phyloP scores from a whole-genome alignment of 176 grass and related monocot species.

The Calamus simplicifolius region DNA sequence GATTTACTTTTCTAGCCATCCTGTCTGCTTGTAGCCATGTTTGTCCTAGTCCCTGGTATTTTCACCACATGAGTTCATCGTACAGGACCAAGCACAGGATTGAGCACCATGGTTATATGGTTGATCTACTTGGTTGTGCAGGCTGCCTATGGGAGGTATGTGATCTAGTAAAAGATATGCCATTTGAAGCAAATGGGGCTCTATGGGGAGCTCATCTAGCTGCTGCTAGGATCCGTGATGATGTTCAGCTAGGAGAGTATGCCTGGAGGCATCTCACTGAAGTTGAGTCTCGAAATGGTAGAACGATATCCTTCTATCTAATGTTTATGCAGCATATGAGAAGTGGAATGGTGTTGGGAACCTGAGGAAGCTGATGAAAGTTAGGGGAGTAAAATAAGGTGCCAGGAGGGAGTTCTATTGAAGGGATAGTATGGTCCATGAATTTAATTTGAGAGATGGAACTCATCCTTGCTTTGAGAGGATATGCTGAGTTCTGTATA shows the following conservation, averaged over 20 bases:
- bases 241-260: slow-evolving; percentile 57
- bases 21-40: slow-evolving; percentile 60
- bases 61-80: slow-evolving; percentile 39
- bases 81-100: slow-evolving; percentile 48
- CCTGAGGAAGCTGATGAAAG: slow-evolving; percentile 58
- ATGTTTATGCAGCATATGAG: slow-evolving; percentile 60
- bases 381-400: slow-evolving; percentile 50
- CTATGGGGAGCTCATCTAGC: slow-evolving; percentile 82
- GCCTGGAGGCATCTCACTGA: slow-evolving; percentile 58
- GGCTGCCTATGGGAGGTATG: slow-evolving; percentile 45
- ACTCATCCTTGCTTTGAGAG: slow-evolving; percentile 60
- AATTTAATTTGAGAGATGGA: slow-evolving; percentile 72
- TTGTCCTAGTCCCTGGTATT: slow-evolving; percentile 53
- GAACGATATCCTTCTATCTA: slow-evolving; percentile 71
- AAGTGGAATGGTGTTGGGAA: slow-evolving; percentile 59
- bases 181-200: slow-evolving; percentile 68
- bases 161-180: slow-evolving; percentile 54
- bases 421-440: slow-evolving; percentile 55
- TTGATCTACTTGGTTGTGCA: slow-evolving; percentile 60
- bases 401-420: slow-evolving; percentile 70
- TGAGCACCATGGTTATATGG: slow-evolving; percentile 75
- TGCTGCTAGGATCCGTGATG: slow-evolving; percentile 51
- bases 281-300: slow-evolving; percentile 60
- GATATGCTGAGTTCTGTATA: slow-evolving; percentile 43
- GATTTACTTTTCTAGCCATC: slow-evolving; percentile 51